These are phyloP conservation scores for Lachnellula arida DNA, from an alignment of 2,329 filamentous ascomycete species.

Conservation along the genomic window DNA sequence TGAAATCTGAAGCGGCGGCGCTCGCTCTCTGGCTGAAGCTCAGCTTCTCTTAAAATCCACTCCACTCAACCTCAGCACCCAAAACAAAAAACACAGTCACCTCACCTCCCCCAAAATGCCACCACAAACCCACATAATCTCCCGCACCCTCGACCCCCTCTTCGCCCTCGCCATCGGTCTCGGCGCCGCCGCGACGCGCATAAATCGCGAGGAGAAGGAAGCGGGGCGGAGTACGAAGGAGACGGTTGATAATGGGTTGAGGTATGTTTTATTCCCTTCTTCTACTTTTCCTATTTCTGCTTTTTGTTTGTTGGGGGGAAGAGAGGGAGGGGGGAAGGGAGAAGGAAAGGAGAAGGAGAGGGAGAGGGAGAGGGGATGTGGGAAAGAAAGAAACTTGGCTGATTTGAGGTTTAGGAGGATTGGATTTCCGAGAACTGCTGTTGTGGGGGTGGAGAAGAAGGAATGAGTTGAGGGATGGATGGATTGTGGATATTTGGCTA, in stretches of 20 bases:
- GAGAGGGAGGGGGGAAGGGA: background rate
- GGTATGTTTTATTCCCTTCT: conserved; percentile 24
- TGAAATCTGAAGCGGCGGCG: no score
- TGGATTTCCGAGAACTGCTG: conserved; percentile 6
- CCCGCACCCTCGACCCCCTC: conserved; percentile 47
- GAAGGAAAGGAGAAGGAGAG: no score
- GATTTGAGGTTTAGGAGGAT: conserved; percentile 6
- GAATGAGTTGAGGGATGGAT: conserved; percentile 2
- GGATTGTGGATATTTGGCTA: conserved; percentile 1
- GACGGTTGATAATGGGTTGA: conserved; percentile 30
- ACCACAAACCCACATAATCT: conserved; percentile 29
- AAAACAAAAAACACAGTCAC: no score
- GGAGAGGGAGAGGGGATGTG: no score
- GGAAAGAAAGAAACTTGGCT: no score
- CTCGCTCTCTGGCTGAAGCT: no score
- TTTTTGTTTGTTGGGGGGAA: no score
- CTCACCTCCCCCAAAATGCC: conserved; percentile 21
- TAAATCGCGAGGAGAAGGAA: conserved; percentile 49
- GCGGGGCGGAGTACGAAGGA: conserved; percentile 25
- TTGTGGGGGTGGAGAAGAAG: background rate
- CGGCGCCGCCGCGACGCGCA: conserved; percentile 47
- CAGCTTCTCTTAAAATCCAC: no score
- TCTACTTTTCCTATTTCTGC: no score
- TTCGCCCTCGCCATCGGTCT: conserved; percentile 50
- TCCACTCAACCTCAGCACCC: no score